These are phyloP conservation scores for Colletotrichum musae DNA, from an alignment of 2,329 filamentous ascomycete genomes.

Conservation along the genomic window DNA sequence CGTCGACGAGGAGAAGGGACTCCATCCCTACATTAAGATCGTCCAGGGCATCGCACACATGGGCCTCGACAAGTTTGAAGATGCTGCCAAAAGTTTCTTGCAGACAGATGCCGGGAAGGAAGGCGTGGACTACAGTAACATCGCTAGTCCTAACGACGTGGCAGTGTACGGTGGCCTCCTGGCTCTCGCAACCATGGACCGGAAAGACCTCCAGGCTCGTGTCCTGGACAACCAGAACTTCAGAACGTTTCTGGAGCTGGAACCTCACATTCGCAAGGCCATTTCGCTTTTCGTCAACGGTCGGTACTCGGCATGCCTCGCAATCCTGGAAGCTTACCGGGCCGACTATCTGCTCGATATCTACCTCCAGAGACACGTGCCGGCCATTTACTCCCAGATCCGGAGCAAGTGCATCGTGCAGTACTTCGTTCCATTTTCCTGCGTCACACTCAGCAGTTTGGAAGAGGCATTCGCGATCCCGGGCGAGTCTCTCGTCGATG, in stretches of 20 bases:
- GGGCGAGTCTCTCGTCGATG: conserved; percentile 76
- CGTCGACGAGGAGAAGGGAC: conserved; percentile 62
- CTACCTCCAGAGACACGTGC: conserved; percentile 83
- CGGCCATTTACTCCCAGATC: conserved; percentile 79
- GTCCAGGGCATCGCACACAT: conserved; percentile 66
- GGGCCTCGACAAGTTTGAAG: conserved; percentile 62
- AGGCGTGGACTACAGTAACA: conserved; percentile 73
- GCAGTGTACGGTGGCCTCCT: conserved; percentile 93
- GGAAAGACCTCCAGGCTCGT: conserved; percentile 78
- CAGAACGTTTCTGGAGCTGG: conserved; percentile 89
- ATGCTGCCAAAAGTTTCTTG: conserved; percentile 82
- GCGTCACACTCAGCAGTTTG: conserved; percentile 85
- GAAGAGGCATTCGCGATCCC: conserved; percentile 80
- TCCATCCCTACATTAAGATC: conserved; percentile 67
- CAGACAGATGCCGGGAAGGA: conserved; percentile 61
- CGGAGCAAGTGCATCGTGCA: conserved; percentile 93
- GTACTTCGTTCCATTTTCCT: conserved; percentile 92
- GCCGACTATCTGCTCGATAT: conserved; percentile 93
- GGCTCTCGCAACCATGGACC: conserved; percentile 90
- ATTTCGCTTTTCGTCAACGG: conserved; percentile 91
- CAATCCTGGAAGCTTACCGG: conserved; percentile 85
- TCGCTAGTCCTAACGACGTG: conserved; percentile 88
- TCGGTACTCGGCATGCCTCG: conserved; percentile 88
- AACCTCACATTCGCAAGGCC: conserved; percentile 93
- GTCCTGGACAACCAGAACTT: conserved; percentile 88